Base-by-base conservation (phyloP, 2,329 filamentous ascomycete species). In the Botrytis deweyae region DNA sequence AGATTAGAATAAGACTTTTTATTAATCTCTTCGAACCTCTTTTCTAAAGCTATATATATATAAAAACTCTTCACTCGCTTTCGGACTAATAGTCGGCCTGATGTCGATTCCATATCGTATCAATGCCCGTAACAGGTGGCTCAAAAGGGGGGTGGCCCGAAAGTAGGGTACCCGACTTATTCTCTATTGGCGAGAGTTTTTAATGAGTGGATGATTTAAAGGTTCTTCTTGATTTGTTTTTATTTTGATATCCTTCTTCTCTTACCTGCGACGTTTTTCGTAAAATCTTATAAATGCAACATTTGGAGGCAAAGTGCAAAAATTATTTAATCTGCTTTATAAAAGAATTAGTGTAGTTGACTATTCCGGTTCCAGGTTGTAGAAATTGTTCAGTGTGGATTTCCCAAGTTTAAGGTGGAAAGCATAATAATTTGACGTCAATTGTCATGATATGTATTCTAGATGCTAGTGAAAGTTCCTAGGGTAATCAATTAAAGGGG, bases 271-370 rank as follows among this genome's bases (percentile, higher is more conserved):
- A 29, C 6, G n/a, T 18, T 18, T 29, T 9, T 29, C 14, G 2
- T 2, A 29, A 9, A 3, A 55, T 55, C 3, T 16, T 25, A 18
- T 4, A 16, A 16, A 25, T 42, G 18, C 7, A 1, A 22, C 7
- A 9, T 12, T 40, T 29, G 9, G 7, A 16, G n/a, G 18, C 38
- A 5, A 44, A 68, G 29, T 33, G 5, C 3, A 25, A 7, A 12
- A 33, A 33, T 33, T 3, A 16, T 22, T 58, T 3, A 6, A 33
- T 12, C 9, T 55, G 5, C 10, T 33, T 58, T 22, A 10, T 18
- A 10, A 25, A 33, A 12, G 5, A 1, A 4, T 18, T 7, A 29
- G 29, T 7, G 16, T 2, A 22, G 22, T 29, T 6, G 0, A 14
- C n/a, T 52, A n/a, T n/a, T n/a, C 1, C n/a, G 12, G 9, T 22